These are phyloP conservation scores for Stephania yunnanensis DNA, from an alignment of 164 flowering plant genomes.

Conservation along the genomic window DNA sequence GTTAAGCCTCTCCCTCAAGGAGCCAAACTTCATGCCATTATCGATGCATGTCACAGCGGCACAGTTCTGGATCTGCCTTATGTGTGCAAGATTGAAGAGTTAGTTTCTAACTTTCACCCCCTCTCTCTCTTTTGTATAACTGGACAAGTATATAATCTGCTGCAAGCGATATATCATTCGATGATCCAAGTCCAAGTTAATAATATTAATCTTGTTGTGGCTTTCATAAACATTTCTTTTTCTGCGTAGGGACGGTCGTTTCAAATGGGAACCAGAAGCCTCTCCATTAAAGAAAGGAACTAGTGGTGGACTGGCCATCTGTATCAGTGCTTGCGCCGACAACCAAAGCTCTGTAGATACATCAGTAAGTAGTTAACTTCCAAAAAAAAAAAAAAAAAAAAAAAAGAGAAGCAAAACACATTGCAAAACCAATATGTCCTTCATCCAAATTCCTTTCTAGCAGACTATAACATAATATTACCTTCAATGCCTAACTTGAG, in stretches of 20 bases:
- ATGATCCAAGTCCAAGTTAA: neutral
- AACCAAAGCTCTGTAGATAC: slow-evolving; percentile 49
- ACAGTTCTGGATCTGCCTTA: slow-evolving; percentile 68
- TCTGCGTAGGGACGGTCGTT: slow-evolving; percentile 38
- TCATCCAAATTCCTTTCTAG: no score
- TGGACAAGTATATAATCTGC: no score
- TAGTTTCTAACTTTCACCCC: neutral
- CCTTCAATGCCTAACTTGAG: neutral
- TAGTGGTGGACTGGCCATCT: slow-evolving; percentile 55
- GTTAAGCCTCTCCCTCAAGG: slow-evolving; percentile 66
- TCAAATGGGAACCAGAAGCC: slow-evolving; percentile 51
- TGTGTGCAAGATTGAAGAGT: slow-evolving; percentile 47
- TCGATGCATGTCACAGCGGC: slow-evolving; percentile 72
- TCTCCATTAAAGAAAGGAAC: slow-evolving; percentile 41
- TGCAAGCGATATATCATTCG: no score
- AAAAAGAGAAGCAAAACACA: no score
- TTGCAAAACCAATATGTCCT: no score
- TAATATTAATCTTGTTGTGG: neutral
- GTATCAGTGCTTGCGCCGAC: slow-evolving; percentile 69
- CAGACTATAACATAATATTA: neutral
- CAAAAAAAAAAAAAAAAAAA: neutral
- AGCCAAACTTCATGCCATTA: slow-evolving; percentile 71
- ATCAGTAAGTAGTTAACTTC: slow-evolving; percentile 19
- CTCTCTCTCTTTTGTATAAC: no score
- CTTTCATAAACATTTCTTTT: neutral